A percentile compares a stretch with the other conserved stretches of the same genome.
Conservation (phyloP, 2,329 filamentous ascomycete species). For the Alternaria postmessia region DNA sequence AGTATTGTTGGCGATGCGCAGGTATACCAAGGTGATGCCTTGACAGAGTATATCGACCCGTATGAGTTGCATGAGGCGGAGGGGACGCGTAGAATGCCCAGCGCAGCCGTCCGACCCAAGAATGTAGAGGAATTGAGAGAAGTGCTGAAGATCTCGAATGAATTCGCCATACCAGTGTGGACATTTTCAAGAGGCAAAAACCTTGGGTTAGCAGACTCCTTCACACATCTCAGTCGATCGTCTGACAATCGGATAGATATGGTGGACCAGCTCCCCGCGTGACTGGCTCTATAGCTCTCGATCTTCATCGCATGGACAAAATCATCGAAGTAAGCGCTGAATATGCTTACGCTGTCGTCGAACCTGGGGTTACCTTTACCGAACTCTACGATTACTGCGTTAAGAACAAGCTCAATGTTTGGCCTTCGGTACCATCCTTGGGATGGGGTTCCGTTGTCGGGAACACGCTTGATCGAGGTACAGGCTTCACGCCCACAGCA, state of each 20-base stretch:
- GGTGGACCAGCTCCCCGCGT: slow-evolving; percentile 46
- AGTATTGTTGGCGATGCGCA: slow-evolving; percentile 50
- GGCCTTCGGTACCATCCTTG: slow-evolving; percentile 45
- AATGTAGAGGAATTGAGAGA: slow-evolving; percentile 31
- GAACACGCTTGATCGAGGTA: slow-evolving; percentile 54
- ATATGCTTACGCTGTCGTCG: slow-evolving; percentile 57
- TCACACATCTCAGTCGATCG: background rate
- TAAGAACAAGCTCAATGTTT: slow-evolving; percentile 41
- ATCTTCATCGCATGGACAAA: slow-evolving; percentile 53
- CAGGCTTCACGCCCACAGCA: slow-evolving; percentile 52
- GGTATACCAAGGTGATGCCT: slow-evolving; percentile 50
- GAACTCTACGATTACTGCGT: slow-evolving; percentile 46
- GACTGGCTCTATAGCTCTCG: slow-evolving; percentile 47
- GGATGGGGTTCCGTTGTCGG: slow-evolving; percentile 49
- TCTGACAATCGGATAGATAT: slow-evolving; percentile 25
- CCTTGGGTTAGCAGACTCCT: slow-evolving; percentile 42
- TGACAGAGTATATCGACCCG: slow-evolving; percentile 58
- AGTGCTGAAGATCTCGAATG: slow-evolving; percentile 34
- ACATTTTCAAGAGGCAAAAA: slow-evolving; percentile 44
- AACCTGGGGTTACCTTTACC: slow-evolving; percentile 43
- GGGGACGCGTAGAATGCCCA: slow-evolving; percentile 52
- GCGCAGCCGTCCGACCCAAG: slow-evolving; percentile 54
- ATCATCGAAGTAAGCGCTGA: slow-evolving; percentile 57
- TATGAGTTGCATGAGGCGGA: slow-evolving; percentile 56
- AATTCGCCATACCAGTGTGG: slow-evolving; percentile 43